Percentiles rank a stretch among this genome's conserved stretches.
Evolutionary conservation across 331 rosid genomes (phyloP).

Genomic region (Phaseolus coccineus): DNA sequence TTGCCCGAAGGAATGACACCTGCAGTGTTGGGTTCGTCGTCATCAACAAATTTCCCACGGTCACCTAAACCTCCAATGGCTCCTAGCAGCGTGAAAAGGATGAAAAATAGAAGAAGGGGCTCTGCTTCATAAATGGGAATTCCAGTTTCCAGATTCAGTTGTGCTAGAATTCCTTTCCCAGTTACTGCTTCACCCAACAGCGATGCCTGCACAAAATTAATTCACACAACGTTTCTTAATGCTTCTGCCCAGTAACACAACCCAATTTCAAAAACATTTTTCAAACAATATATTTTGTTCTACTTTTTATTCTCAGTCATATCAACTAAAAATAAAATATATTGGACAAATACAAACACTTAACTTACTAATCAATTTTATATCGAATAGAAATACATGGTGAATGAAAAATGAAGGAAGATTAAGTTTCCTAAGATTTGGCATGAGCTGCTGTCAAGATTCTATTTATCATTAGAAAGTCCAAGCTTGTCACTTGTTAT

Average conservation of each 20-base stretch:
- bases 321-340: no score
- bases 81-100: constrained; percentile 93
- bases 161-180: constrained; percentile 93
- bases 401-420: no score
- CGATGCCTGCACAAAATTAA: constrained; percentile 69
- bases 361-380: no score
- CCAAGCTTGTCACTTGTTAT: no score
- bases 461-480: no score
- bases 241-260: background rate
- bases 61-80: constrained; percentile 99
- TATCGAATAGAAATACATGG: no score
- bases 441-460: no score
- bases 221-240: background rate
- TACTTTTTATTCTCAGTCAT: no score
- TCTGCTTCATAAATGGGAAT: constrained; percentile 96
- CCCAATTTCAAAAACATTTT: background rate
- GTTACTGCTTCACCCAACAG: constrained; percentile 90
- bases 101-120: constrained; percentile 96
- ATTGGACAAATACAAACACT: no score
- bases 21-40: constrained; percentile 77
- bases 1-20: constrained; percentile 85
- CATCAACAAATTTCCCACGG: constrained; percentile 93
- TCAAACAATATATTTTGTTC: background rate
- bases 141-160: constrained; percentile 91
- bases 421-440: no score